phyloP scores from a whole-genome alignment of 768 basidiomycete genomes.

The Mycena olivaceomarginata region DNA sequence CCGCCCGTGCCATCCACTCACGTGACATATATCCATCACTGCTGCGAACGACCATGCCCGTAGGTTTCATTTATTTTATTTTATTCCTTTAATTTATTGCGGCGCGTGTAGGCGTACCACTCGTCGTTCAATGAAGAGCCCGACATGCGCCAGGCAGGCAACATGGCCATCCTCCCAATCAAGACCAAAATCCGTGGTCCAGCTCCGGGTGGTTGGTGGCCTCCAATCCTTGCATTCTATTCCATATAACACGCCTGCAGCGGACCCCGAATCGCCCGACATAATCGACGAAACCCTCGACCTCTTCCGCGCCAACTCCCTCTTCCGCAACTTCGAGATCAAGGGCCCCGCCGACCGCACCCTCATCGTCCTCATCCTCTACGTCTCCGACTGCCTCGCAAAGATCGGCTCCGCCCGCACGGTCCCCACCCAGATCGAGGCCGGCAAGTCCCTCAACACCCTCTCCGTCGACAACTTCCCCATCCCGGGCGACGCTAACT shows the following conservation, averaged over 20 bases:
- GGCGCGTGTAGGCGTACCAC: slow-evolving; percentile 89
- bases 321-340: slow-evolving; percentile 99
- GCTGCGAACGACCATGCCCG: slow-evolving; percentile 66
- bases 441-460: slow-evolving; percentile 91
- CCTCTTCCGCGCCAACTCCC: slow-evolving; percentile 98
- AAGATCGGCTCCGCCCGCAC: slow-evolving; percentile 87
- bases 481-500: slow-evolving; percentile 96
- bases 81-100: neutral
- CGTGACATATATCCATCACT: slow-evolving; percentile 21
- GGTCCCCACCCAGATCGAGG: slow-evolving; percentile 87
- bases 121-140: slow-evolving; percentile 92
- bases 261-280: slow-evolving; percentile 87
- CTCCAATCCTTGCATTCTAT: slow-evolving; percentile 2
- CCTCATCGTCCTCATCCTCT: slow-evolving; percentile 97
- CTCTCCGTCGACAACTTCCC: slow-evolving; percentile 95
- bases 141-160: slow-evolving; percentile 91
- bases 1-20: slow-evolving; percentile 39
- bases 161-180: slow-evolving; percentile 93
- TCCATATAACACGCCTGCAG: slow-evolving; percentile 59
- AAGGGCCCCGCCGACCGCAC: slow-evolving; percentile 97
- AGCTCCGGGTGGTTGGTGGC: slow-evolving; percentile 81
- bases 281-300: slow-evolving; percentile 97
- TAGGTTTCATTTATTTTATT: slow-evolving; percentile 55
- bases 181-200: slow-evolving; percentile 95
- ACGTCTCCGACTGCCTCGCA: slow-evolving; percentile 96